A percentile compares a stretch with the other conserved stretches of the same genome.
These are phyloP conservation scores for Rhizopogon rudus DNA, from an alignment of 768 basidiomycete species.

Conservation along the genomic window DNA sequence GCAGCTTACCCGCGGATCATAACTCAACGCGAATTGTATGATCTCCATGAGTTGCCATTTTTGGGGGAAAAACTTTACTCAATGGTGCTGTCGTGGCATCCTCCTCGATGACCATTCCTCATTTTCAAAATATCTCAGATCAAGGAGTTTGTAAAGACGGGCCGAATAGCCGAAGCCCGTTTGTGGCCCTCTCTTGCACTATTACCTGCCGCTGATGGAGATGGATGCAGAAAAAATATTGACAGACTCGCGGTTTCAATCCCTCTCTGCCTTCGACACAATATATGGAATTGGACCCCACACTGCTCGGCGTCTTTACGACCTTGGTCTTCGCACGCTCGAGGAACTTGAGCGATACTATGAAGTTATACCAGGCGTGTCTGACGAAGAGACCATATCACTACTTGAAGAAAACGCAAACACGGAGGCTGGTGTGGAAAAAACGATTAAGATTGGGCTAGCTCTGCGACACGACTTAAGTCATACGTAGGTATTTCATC, in stretches of 20 bases:
- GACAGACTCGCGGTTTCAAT: constrained; percentile 46
- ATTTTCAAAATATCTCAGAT: constrained; percentile 35
- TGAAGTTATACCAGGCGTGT: constrained; percentile 33
- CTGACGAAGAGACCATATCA: constrained; percentile 16
- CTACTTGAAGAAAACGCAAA: constrained; percentile 16
- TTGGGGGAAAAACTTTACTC: constrained; percentile 46
- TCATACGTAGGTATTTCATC: constrained; percentile 30
- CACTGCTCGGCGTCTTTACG: constrained; percentile 64
- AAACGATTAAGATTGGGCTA: constrained; percentile 53
- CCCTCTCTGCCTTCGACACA: constrained; percentile 53
- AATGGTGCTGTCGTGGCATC: constrained; percentile 33
- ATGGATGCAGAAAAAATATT: constrained; percentile 39
- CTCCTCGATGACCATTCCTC: background rate
- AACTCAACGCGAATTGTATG: constrained; percentile 29
- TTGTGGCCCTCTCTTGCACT: constrained; percentile 7
- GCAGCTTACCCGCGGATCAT: constrained; percentile 47
- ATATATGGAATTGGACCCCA: constrained; percentile 72
- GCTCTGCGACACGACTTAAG: constrained; percentile 54
- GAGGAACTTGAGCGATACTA: constrained; percentile 68
- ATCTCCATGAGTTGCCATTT: constrained; percentile 39
- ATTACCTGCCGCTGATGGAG: background rate
- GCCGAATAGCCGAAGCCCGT: constrained; percentile 59
- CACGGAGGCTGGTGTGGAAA: constrained; percentile 27
- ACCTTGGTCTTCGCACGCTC: constrained; percentile 59
- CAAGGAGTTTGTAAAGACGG: constrained; percentile 52